Evolutionary conservation across 495 filamentous ascomycete genomes (phyloP), one percentile per base, ranked within the genome.

Genomic region (Bryoglossum gracile): DNA sequence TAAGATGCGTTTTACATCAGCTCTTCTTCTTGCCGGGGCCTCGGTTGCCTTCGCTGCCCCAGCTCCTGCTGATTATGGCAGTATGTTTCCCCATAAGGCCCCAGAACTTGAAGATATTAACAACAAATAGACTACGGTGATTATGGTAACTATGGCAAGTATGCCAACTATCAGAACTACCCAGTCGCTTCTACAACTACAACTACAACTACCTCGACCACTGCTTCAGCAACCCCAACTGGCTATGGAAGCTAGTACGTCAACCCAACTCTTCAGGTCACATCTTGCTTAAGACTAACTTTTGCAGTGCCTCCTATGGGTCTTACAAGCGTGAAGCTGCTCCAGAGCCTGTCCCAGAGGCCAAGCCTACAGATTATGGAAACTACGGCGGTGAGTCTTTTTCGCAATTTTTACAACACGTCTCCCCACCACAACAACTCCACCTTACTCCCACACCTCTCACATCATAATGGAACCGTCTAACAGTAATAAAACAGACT

Each of bases 61-160:
- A 4, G 37, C 34, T 41, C 54, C 50, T 48, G 35, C 25, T 23
- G 54, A 56, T 30, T 56, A 51, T 48, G 53, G 53, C 18, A 49
- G 44, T 16, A n/a, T n/a, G n/a, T n/a, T n/a, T n/a, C n/a, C n/a
- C n/a, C n/a, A n/a, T n/a, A n/a, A n/a, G n/a, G n/a, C n/a, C n/a
- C n/a, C n/a, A n/a, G n/a, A n/a, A n/a, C n/a, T n/a, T n/a, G n/a
- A n/a, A n/a, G n/a, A n/a, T n/a, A n/a, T n/a, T n/a, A n/a, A n/a
- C n/a, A n/a, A n/a, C n/a, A n/a, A n/a, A n/a, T n/a, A n/a, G n/a
- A n/a, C n/a, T n/a, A n/a, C n/a, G n/a, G n/a, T 18, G 46, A 55
- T 13, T 45, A 48, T 18, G 40, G 38, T 14, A 50, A 42, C 11
- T 47, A 48, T 36, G 43, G 36, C 9, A 19, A 41, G 18, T 52